Base-by-base conservation (phyloP, 179 eudicot genomes). In the Amaranthus tricolor region DNA sequence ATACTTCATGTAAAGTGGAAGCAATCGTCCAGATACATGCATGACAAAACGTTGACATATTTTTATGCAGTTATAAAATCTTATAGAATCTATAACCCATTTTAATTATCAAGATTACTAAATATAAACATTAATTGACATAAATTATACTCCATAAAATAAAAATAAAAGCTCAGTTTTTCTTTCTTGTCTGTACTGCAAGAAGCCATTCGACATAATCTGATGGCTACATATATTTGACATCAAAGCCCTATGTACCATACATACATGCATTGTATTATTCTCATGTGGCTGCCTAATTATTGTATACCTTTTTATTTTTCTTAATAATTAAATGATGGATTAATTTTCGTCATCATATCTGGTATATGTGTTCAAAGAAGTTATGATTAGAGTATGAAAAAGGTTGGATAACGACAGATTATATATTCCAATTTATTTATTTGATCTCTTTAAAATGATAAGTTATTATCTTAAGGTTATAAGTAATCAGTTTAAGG, bases 191-290 rank as follows among this genome's bases (percentile, higher is more conserved):
- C 78, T 74, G 70, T 24, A 68, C 49, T 47, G 15, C 5, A 7
- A 74, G 78, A 72, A 79, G 69, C 71, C 74, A 74, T 62, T 64
- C 75, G 82, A 79, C 82, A 74, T 47, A 51, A 69, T 74, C 82
- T 74, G 82, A 74, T 74, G 74, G 74, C 74, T 69, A 74, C 56
- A 62, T 74, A 74, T 69, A 47, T 51, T 48, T 74, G 82, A 53
- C 74, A 69, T 11, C 66, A 12, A 19, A 51, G 9, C 15, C 40
- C 52, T 31, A 31, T 31, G 40, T 31, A 31, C n/a, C 45, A 57
- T 66, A 49, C 57, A 72, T 45, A 24, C 68, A 74, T 73, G 60
- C 73, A 66, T 43, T 79, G 63, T 74, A 68, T 74, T 19, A 74
- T 53, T 54, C 56, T 51, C 51, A 72, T 78, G n/a, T 73, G 69